Evolutionary conservation across 208 protist genomes (phyloP), one percentile per base, ranked within the genome.

Genomic region (Crithidia fasciculata): DNA sequence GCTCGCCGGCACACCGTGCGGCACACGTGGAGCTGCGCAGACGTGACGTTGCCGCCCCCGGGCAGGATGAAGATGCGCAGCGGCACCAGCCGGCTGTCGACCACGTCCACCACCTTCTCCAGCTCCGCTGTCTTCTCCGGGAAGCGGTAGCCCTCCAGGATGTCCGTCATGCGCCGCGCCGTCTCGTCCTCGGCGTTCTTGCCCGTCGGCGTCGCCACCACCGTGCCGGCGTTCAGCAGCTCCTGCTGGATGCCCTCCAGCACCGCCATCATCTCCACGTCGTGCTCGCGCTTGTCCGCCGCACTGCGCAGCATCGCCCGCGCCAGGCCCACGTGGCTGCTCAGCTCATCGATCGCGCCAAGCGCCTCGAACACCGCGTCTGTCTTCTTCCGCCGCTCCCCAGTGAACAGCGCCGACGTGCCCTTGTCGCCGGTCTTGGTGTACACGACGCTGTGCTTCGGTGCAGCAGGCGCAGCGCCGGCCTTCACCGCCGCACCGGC

Each of bases 61-160:
- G 87, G 90, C 18, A 96, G 79, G 50, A 96, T 90, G 69, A 96
- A 94, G 37, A 86, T 58, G 36, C 72, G 75, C 19, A 92, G 74
- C 8, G 79, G 79, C 18, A 78, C 80, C 41, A 96, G 74, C 44
- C 62, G 43, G 45, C 36, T 54, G 62, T 96, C 90, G 50, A 93
- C 67, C 55, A 78, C 62, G 76, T 95, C 90, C 62, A 95, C 93
- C 53, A 59, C 80, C n/a, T 66, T 70, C 57, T 94, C 89, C 47
- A 96, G 53, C 45, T 74, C 45, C 4, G 44, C 59, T 37, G 70
- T 84, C 71, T 74, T 75, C 13, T 77, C 61, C 7, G 71, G 5
- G 18, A 76, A 75, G 9, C 74, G 60, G 52, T 84, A 80, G 7
- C 63, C 28, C 8, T 76, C 62, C 8, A 83, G 19, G 12, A 83